Conservation (phyloP, 2,329 filamentous ascomycete species). For the Beauveria australis region DNA sequence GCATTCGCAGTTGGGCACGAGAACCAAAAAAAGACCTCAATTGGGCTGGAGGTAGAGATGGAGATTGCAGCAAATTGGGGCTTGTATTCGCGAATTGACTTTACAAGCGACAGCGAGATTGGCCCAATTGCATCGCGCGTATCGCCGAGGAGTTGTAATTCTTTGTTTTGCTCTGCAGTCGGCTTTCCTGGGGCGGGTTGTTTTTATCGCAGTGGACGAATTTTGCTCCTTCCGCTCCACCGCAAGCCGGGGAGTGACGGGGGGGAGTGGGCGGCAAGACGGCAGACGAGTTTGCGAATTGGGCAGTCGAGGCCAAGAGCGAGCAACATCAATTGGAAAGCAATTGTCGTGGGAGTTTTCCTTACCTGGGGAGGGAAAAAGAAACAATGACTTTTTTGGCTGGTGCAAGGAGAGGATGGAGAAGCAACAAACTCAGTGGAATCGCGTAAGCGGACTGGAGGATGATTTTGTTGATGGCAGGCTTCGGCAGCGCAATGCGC, state of each 20-base stretch:
- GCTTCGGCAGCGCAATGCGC: not conserved
- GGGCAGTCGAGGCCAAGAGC: no score
- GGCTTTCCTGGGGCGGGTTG: not conserved
- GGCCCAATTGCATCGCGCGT: not conserved
- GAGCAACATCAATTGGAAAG: no score
- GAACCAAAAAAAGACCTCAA: slow-evolving; percentile 1
- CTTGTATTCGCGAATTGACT: not conserved
- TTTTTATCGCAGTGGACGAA: not conserved
- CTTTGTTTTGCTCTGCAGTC: not conserved
- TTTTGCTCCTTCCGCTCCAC: not conserved
- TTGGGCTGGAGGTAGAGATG: not conserved
- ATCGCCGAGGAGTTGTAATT: not conserved
- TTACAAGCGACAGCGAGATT: not conserved
- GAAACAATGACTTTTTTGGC: not conserved
- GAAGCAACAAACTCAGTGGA: slow-evolving; percentile 12
- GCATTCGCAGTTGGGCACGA: not conserved
- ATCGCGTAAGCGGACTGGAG: slow-evolving; percentile 18
- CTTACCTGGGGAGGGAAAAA: no score
- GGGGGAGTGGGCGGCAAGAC: not conserved
- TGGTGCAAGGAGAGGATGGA: slow-evolving; percentile 13
- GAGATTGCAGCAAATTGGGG: not conserved
- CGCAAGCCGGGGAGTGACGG: not conserved
- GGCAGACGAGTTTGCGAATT: not conserved
- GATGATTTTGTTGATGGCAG: slow-evolving; percentile 18
- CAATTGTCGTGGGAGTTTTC: no score